phyloP scores from a whole-genome alignment of 73 alveolate genomes.

The Durusdinium trenchii region DNA sequence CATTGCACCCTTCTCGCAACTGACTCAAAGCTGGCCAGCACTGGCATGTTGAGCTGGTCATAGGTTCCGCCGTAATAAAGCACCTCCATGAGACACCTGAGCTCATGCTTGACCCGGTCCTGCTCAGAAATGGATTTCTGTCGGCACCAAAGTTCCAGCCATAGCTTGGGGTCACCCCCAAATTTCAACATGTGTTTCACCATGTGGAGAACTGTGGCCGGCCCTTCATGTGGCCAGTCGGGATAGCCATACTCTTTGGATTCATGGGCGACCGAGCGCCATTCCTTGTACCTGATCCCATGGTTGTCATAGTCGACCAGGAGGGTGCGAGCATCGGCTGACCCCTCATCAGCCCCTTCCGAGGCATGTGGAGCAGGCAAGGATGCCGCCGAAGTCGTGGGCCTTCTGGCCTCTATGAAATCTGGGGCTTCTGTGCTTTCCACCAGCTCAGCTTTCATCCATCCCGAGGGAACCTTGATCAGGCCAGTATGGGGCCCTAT shows the following conservation, averaged over 20 bases:
- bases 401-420: not conserved
- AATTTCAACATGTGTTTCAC: not conserved
- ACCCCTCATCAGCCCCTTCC: not conserved
- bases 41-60: constrained; percentile 26
- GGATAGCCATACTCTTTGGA: not conserved
- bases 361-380: not conserved
- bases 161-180: not conserved
- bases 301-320: constrained; percentile 10
- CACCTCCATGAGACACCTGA: not conserved
- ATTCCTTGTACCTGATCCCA: not conserved
- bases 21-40: constrained; percentile 7
- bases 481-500: not conserved
- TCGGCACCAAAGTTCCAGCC: constrained; percentile 17
- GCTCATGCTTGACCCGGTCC: constrained; percentile 16
- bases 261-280: not conserved
- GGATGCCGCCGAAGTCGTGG: not conserved
- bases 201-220: not conserved
- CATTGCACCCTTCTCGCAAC: not conserved
- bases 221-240: constrained; percentile 67
- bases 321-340: not conserved
- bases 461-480: not conserved
- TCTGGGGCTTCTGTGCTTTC: not conserved
- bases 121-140: not conserved
- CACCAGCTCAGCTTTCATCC: not conserved
- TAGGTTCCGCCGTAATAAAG: not conserved